Conservation (phyloP, 345 rosid species). For the thale cress (Arabidopsis thaliana) region TAIR10.1 NC_003071.7:15660501-15661000, state of each 20-base stretch:
- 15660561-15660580: slow-evolving; percentile 49
- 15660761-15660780: slow-evolving; percentile 34
- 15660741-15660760: slow-evolving; percentile 43
- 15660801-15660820: slow-evolving; percentile 40
- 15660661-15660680: slow-evolving; percentile 31
- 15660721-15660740: slow-evolving; percentile 38
- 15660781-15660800: slow-evolving; percentile 42
- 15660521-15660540: slow-evolving; percentile 45
- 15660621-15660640: slow-evolving; percentile 48
- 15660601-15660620: slow-evolving; percentile 42
- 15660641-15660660: slow-evolving; percentile 28
- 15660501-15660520: slow-evolving; percentile 45
- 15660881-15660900: slow-evolving; percentile 31
- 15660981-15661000: neutral
- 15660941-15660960: slow-evolving; percentile 96
- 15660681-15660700: slow-evolving; percentile 43
- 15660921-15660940: slow-evolving; percentile 69
- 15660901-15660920: slow-evolving; percentile 58
- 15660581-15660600: slow-evolving; percentile 38
- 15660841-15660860: slow-evolving; percentile 42
- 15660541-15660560: slow-evolving; percentile 46
- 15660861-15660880: slow-evolving; percentile 51
- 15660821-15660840: slow-evolving; percentile 34
- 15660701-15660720: slow-evolving; percentile 44
- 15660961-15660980: slow-evolving; percentile 28